Percentiles rank a stretch among this genome's conserved stretches.
phyloP scores from a whole-genome alignment of 371 early-diverging fungal species.

The Mortierella sp. region DNA sequence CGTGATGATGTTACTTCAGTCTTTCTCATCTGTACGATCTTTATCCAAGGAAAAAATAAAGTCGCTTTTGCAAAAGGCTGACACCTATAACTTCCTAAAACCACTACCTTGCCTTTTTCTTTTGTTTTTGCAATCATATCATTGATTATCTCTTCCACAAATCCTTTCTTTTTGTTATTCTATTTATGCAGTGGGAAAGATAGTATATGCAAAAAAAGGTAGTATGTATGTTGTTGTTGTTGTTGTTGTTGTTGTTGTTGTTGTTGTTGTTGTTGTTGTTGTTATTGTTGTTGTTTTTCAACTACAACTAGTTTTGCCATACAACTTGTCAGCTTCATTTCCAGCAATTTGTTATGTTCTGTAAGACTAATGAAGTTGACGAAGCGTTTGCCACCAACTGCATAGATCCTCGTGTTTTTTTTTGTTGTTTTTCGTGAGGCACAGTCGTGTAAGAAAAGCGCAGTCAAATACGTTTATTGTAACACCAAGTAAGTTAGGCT shows the following conservation, averaged over 20 bases:
- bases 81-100: not conserved
- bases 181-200: not conserved
- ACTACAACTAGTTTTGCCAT: no score
- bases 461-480: no score
- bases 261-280: no score
- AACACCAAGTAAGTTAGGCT: no score
- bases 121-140: not conserved
- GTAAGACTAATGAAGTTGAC: no score
- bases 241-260: no score
- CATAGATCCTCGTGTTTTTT: not conserved
- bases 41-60: not conserved
- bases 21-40: not conserved
- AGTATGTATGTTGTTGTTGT: not conserved
- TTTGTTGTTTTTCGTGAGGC: not conserved
- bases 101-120: not conserved
- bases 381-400: not conserved
- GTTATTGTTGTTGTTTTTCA: no score
- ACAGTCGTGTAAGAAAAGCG: not conserved
- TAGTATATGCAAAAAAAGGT: not conserved
- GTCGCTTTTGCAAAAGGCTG: not conserved
- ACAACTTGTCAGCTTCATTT: no score
- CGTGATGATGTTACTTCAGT: no score
- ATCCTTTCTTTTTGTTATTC: not conserved
- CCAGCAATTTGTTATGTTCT: no score
- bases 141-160: not conserved